These are phyloP conservation scores for Podospora fimiseda DNA, from an alignment of 495 filamentous ascomycete genomes.

Conservation along the genomic window DNA sequence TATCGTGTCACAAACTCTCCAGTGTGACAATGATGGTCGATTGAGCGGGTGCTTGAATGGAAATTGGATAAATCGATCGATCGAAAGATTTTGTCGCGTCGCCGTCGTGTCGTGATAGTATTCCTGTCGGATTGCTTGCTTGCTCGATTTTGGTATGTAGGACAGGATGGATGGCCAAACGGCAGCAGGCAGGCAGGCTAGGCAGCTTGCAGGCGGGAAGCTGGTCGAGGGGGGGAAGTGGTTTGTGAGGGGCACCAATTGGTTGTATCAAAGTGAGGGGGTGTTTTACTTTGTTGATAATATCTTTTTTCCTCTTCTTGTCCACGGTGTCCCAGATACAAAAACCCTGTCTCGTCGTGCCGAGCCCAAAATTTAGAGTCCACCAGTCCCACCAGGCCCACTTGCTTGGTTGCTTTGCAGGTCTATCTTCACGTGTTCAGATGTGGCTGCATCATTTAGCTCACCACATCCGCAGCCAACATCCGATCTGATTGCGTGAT, in stretches of 20 bases:
- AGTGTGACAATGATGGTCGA: too few relatives aligned
- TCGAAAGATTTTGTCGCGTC: background rate
- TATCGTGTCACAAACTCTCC: background rate
- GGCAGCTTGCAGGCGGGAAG: background rate
- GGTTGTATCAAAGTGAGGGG: background rate
- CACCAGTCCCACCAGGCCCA: background rate
- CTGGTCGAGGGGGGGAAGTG: background rate
- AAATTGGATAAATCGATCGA: background rate
- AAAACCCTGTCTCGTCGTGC: background rate
- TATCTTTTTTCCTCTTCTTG: constrained; percentile 1
- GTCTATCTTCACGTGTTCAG: constrained; percentile 4
- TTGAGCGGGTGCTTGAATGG: background rate
- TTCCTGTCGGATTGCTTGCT: background rate
- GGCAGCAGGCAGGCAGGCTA: background rate
- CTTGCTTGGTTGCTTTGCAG: background rate
- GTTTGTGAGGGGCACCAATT: background rate
- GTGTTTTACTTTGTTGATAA: background rate
- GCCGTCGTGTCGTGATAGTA: too few relatives aligned
- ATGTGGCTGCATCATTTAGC: constrained; percentile 1
- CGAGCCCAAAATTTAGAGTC: background rate
- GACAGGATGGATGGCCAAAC: background rate
- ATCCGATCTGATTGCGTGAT: constrained; percentile 4
- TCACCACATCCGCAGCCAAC: background rate
- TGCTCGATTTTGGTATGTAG: background rate
- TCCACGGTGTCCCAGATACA: constrained; percentile 1